Evolutionary conservation across 179 eudicot species (phyloP).

Genomic region (Beta corolliflora): DNA sequence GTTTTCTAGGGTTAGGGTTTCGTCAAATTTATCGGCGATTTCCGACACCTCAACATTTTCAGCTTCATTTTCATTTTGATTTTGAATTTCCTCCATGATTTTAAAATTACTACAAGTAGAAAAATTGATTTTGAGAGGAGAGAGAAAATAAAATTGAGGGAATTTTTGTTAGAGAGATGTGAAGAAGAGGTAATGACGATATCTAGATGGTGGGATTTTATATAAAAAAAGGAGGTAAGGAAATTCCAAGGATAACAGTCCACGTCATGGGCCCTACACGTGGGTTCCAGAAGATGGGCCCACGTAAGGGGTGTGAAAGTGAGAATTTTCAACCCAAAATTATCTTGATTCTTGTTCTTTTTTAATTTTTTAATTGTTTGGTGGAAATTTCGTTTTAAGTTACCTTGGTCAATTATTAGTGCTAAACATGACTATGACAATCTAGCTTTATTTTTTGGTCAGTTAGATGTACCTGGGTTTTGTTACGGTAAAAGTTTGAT

Average conservation of each 20-base stretch:
- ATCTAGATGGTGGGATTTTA: not conserved
- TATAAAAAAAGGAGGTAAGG: not conserved
- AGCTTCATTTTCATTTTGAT: not conserved
- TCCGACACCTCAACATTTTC: slow-evolving; percentile 15
- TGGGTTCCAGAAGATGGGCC: slow-evolving; percentile 14
- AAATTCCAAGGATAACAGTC: slow-evolving; percentile 13
- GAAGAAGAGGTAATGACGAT: not conserved
- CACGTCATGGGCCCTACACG: slow-evolving; percentile 21
- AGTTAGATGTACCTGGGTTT: slow-evolving; percentile 3
- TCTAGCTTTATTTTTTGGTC: not conserved
- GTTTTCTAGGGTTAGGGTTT: slow-evolving; percentile 28
- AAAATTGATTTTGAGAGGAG: not conserved
- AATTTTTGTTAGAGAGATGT: not conserved
- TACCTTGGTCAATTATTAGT: not conserved
- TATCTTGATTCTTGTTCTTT: not conserved
- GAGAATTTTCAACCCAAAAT: not conserved
- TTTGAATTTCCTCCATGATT: slow-evolving; percentile 1
- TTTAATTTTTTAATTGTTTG: not conserved
- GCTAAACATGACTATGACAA: slow-evolving; percentile 5
- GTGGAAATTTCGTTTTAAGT: not conserved
- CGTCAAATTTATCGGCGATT: slow-evolving; percentile 22
- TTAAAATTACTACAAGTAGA: too few species aligned
- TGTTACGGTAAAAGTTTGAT: not conserved
- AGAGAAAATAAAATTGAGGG: not conserved
- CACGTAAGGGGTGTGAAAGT: slow-evolving; percentile 7